These are phyloP conservation scores for Ambrosia hybrid DNA, from an alignment of 140 eudicot genomes.

Conservation along the genomic window DNA sequence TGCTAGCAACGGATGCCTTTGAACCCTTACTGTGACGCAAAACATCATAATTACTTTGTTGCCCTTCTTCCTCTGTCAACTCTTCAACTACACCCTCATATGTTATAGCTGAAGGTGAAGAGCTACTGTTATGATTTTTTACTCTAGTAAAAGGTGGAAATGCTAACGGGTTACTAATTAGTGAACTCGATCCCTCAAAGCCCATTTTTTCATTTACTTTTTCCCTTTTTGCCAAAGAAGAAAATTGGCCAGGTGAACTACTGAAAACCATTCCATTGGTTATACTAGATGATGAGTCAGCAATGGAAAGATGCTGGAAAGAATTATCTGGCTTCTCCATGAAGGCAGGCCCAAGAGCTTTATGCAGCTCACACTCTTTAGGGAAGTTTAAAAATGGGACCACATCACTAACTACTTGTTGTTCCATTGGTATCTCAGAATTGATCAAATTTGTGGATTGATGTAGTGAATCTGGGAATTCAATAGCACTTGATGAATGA, in stretches of 20 bases:
- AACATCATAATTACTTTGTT: slow-evolving; percentile 21
- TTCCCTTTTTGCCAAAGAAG: neutral
- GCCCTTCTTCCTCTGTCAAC: slow-evolving; percentile 41
- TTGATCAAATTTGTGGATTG: slow-evolving; percentile 23
- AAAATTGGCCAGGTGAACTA: neutral
- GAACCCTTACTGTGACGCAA: slow-evolving; percentile 33
- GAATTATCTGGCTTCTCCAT: neutral
- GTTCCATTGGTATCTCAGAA: slow-evolving; percentile 26
- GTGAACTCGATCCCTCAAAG: slow-evolving; percentile 35
- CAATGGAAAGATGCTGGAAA: neutral
- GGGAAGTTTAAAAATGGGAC: slow-evolving; percentile 50
- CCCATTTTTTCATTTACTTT: slow-evolving; percentile 34
- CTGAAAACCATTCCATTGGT: slow-evolving; percentile 27
- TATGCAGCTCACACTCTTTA: slow-evolving; percentile 60
- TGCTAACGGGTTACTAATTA: slow-evolving; percentile 37
- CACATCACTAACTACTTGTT: slow-evolving; percentile 19
- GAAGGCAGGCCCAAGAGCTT: slow-evolving; percentile 63
- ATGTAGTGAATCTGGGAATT: slow-evolving; percentile 26
- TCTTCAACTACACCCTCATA: slow-evolving; percentile 49
- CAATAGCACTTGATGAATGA: slow-evolving; percentile 21
- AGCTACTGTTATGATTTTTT: slow-evolving; percentile 26
- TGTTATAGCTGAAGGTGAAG: slow-evolving; percentile 54
- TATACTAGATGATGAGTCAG: slow-evolving; percentile 29
- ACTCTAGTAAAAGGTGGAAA: slow-evolving; percentile 27
- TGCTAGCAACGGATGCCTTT: slow-evolving; percentile 41